phyloP scores from a whole-genome alignment of 805 yeast genomes.

The Candida easanensis region DNA sequence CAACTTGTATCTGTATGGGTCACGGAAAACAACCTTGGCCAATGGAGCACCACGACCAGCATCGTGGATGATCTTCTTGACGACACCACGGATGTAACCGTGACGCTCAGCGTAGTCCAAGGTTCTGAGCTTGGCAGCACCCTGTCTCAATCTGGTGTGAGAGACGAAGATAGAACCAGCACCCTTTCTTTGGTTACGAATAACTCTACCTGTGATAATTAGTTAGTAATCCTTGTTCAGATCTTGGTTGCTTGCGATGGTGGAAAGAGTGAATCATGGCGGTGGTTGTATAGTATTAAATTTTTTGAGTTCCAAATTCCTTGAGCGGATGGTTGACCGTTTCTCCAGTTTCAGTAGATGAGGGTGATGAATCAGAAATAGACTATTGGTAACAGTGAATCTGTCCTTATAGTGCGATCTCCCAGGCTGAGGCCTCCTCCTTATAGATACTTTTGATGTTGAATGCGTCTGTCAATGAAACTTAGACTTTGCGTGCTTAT shows the following conservation, averaged over 20 bases:
- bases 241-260: too few relatives aligned
- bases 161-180: constrained; percentile 99
- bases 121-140: constrained; percentile 99
- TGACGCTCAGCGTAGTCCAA: constrained; percentile 99
- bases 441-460: too few relatives aligned
- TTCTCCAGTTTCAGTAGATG: too few relatives aligned
- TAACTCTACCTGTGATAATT: constrained; percentile 82
- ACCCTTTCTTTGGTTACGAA: constrained; percentile 99
- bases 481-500: neutral
- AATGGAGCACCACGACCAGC: constrained; percentile 99
- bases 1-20: constrained; percentile 97
- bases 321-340: too few relatives aligned
- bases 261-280: too few relatives aligned
- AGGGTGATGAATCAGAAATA: too few relatives aligned
- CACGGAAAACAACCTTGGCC: constrained; percentile 98
- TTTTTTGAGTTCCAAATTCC: too few relatives aligned
- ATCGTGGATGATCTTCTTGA: constrained; percentile 97
- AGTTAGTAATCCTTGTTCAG: constrained; percentile 17
- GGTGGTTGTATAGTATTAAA: too few relatives aligned
- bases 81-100: constrained; percentile 99
- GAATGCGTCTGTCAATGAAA: too few relatives aligned
- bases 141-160: constrained; percentile 99
- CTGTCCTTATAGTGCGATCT: too few relatives aligned
- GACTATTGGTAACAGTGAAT: too few relatives aligned
- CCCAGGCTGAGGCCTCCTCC: too few relatives aligned